Evolutionary conservation across 2,329 filamentous ascomycete genomes (phyloP).

Genomic region (Kalmusia sp.): DNA sequence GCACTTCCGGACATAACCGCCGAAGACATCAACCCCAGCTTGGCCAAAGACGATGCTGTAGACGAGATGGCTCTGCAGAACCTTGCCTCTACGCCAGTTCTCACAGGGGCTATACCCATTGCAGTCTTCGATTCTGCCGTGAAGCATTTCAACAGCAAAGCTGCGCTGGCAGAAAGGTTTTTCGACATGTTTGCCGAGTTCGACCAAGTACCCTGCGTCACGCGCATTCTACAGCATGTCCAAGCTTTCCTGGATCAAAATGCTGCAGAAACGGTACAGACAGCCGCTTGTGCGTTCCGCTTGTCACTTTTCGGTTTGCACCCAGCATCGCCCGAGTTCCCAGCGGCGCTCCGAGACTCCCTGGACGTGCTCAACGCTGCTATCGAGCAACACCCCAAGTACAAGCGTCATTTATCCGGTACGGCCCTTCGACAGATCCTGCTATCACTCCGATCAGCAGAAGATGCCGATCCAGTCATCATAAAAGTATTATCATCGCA

Average conservation of each 20-base stretch:
- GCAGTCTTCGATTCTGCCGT: slow-evolving; percentile 89
- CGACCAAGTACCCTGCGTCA: slow-evolving; percentile 67
- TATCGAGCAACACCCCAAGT: slow-evolving; percentile 45
- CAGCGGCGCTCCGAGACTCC: slow-evolving; percentile 70
- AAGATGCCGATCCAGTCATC: slow-evolving; percentile 61
- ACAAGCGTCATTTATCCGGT: slow-evolving; percentile 49
- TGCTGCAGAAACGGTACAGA: slow-evolving; percentile 62
- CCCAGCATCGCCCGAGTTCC: slow-evolving; percentile 72
- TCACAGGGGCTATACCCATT: slow-evolving; percentile 91
- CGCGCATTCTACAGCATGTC: slow-evolving; percentile 76
- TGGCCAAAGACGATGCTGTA: slow-evolving; percentile 55
- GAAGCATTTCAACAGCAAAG: slow-evolving; percentile 75
- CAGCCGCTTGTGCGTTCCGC: slow-evolving; percentile 74
- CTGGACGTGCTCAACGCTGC: slow-evolving; percentile 68
- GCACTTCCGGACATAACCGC: slow-evolving; percentile 65
- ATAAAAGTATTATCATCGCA: slow-evolving; percentile 58
- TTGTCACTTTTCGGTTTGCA: slow-evolving; percentile 73
- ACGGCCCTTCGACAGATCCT: slow-evolving; percentile 59
- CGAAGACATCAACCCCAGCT: slow-evolving; percentile 66
- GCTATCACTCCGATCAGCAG: slow-evolving; percentile 49
- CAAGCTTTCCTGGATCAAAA: slow-evolving; percentile 67
- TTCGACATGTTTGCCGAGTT: slow-evolving; percentile 82
- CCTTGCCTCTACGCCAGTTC: slow-evolving; percentile 74
- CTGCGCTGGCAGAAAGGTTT: slow-evolving; percentile 74
- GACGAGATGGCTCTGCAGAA: slow-evolving; percentile 67